phyloP scores from a whole-genome alignment of 768 basidiomycete genomes.

The Suillus occidentalis region DNA sequence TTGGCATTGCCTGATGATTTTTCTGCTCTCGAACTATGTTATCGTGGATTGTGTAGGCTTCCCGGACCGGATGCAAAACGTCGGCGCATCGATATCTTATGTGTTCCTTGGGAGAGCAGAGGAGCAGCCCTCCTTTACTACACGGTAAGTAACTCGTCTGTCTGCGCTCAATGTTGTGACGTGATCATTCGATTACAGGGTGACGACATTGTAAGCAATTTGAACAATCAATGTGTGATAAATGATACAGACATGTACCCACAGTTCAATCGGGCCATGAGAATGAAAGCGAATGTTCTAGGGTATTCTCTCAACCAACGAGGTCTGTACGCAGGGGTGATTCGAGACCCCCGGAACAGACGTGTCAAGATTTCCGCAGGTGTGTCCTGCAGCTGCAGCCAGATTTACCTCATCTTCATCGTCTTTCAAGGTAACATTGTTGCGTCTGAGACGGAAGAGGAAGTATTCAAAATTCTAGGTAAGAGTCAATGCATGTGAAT shows the following conservation, averaged over 20 bases:
- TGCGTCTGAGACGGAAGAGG: conserved; percentile 82
- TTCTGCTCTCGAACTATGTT: conserved; percentile 68
- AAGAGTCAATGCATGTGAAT: conserved; percentile 14
- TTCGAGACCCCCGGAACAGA: conserved; percentile 66
- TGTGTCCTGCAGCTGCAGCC: conserved; percentile 25
- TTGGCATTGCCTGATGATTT: conserved; percentile 70
- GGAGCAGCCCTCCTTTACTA: conserved; percentile 93
- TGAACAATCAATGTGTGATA: background rate
- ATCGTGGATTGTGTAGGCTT: conserved; percentile 76
- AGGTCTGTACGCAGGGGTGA: conserved; percentile 71
- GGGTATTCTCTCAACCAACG: conserved; percentile 89
- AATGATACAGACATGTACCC: background rate
- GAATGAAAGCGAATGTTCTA: conserved; percentile 76
- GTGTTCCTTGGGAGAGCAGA: conserved; percentile 73
- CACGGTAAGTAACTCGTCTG: conserved; percentile 53
- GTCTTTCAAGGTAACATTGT: conserved; percentile 54
- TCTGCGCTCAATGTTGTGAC: background rate
- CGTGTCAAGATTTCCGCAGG: conserved; percentile 62
- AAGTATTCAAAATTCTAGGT: conserved; percentile 78
- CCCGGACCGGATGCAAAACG: conserved; percentile 47
- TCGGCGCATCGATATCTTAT: conserved; percentile 83
- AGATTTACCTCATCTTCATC: background rate
- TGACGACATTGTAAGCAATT: conserved; percentile 76
- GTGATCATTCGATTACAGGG: conserved; percentile 45
- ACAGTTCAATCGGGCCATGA: conserved; percentile 89